Evolutionary conservation across 768 basidiomycete species (phyloP).

Genomic region (Rhizopogon vinicolor): DNA sequence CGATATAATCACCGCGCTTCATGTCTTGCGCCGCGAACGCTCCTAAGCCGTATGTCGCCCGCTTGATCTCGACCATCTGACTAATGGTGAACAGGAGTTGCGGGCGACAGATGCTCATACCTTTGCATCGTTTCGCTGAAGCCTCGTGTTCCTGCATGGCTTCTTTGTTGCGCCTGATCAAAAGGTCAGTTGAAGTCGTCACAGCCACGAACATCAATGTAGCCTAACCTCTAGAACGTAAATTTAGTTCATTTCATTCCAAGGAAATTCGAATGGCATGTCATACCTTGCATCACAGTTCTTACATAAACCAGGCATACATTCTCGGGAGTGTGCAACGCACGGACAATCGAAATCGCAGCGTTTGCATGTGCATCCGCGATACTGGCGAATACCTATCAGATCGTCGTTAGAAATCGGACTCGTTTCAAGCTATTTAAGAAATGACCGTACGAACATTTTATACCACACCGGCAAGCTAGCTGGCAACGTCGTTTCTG

Average conservation of each 20-base stretch:
- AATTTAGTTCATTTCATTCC: not conserved
- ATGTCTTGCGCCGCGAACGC: conserved; percentile 35
- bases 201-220: not conserved
- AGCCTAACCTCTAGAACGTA: conserved; percentile 17
- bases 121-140: conserved; percentile 18
- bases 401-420: conserved; percentile 7
- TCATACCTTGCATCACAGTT: conserved; percentile 40
- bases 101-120: conserved; percentile 11
- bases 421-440: conserved; percentile 8
- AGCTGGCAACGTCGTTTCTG: conserved; percentile 38
- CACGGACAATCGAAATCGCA: conserved; percentile 33
- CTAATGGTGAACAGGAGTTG: not conserved
- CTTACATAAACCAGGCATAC: conserved; percentile 47
- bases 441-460: conserved; percentile 28
- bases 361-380: conserved; percentile 37
- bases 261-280: not conserved
- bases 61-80: conserved; percentile 33
- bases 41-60: conserved; percentile 38
- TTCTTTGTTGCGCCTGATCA: conserved; percentile 13
- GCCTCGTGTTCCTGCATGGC: conserved; percentile 24
- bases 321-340: conserved; percentile 33
- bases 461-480: conserved; percentile 41
- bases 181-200: not conserved
- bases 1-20: conserved; percentile 21
- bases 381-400: conserved; percentile 37